phyloP scores from a whole-genome alignment of 352 stramenopile species.

The Phytopythium helicoides region DNA sequence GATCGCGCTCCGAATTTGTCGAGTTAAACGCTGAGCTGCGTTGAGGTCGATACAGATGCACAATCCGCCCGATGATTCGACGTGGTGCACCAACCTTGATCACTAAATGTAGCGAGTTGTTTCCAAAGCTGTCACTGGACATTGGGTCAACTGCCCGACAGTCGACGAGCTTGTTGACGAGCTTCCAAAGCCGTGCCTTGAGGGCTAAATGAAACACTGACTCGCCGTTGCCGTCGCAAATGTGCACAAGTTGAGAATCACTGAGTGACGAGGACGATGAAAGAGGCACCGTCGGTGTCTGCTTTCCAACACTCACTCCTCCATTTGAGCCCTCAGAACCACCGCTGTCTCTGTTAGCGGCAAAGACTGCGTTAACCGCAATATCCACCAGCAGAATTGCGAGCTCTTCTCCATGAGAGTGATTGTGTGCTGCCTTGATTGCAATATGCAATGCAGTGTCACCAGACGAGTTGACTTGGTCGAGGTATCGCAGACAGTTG shows the following conservation, averaged over 20 bases:
- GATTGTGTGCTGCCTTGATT: slow-evolving; percentile 40
- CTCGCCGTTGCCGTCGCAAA: slow-evolving; percentile 46
- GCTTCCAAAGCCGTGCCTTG: slow-evolving; percentile 52
- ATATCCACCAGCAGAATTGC: slow-evolving; percentile 35
- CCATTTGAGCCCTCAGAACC: too few relatives aligned
- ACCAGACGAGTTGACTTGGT: slow-evolving; percentile 55
- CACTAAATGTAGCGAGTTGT: slow-evolving; percentile 58
- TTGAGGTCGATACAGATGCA: slow-evolving; percentile 40
- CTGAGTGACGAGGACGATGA: neutral
- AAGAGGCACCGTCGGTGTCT: neutral
- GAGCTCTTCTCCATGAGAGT: slow-evolving; percentile 14
- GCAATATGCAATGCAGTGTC: slow-evolving; percentile 71
- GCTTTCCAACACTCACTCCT: neutral
- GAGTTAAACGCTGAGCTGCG: slow-evolving; percentile 15
- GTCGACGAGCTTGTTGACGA: slow-evolving; percentile 51
- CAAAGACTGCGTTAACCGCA: slow-evolving; percentile 1
- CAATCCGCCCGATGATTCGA: slow-evolving; percentile 33
- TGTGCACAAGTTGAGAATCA: slow-evolving; percentile 15
- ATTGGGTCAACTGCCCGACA: slow-evolving; percentile 40
- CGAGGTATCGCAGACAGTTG: slow-evolving; percentile 38
- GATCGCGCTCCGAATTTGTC: slow-evolving; percentile 10
- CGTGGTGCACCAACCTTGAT: slow-evolving; percentile 60
- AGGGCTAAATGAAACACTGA: slow-evolving; percentile 60
- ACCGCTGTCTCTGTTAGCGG: slow-evolving; percentile 1
- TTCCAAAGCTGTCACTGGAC: slow-evolving; percentile 41